A percentile compares a stretch with the other conserved stretches of the same genome.
phyloP scores from a whole-genome alignment of 1,284 basidiomycete genomes.

The Ceratorhiza oryzae-sativae region DNA sequence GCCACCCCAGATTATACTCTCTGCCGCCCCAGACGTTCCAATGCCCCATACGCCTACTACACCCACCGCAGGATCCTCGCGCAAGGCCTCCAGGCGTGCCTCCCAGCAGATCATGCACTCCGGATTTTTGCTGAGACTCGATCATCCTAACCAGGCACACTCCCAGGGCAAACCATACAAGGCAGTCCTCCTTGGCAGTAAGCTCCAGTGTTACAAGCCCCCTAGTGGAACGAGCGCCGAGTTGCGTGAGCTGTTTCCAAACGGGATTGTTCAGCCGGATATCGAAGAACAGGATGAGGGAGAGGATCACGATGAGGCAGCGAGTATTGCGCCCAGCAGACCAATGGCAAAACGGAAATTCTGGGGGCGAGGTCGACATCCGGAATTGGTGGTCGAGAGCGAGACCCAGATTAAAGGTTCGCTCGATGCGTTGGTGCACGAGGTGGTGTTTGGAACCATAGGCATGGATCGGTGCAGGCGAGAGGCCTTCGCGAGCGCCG shows the following conservation, averaged over 20 bases:
- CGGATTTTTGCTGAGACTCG: conserved; percentile 72
- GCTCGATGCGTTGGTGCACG: conserved; percentile 78
- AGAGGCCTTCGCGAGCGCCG: conserved; percentile 17
- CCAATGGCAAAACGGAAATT: conserved; percentile 51
- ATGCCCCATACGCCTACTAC: conserved; percentile 41
- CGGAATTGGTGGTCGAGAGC: conserved; percentile 62
- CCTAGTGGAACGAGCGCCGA: conserved; percentile 68
- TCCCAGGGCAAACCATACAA: conserved; percentile 79
- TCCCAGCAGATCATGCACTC: conserved; percentile 78
- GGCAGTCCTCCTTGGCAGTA: conserved; percentile 77
- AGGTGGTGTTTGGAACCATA: conserved; percentile 77
- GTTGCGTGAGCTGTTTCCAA: conserved; percentile 74
- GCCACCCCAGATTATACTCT: conserved; percentile 30
- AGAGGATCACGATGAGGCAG: conserved; percentile 56
- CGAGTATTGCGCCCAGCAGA: background rate
- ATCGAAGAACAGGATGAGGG: conserved; percentile 43
- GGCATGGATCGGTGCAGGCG: conserved; percentile 50
- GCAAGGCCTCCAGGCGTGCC: conserved; percentile 56
- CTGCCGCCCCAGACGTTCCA: conserved; percentile 39
- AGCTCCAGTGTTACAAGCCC: conserved; percentile 82
- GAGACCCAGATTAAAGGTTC: conserved; percentile 66
- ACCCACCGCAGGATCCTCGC: conserved; percentile 43
- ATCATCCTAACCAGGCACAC: conserved; percentile 49
- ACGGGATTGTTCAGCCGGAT: conserved; percentile 50
- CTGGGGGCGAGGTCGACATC: conserved; percentile 79